phyloP scores from a whole-genome alignment of 768 basidiomycete species.

The Russula ochroleuca region DNA sequence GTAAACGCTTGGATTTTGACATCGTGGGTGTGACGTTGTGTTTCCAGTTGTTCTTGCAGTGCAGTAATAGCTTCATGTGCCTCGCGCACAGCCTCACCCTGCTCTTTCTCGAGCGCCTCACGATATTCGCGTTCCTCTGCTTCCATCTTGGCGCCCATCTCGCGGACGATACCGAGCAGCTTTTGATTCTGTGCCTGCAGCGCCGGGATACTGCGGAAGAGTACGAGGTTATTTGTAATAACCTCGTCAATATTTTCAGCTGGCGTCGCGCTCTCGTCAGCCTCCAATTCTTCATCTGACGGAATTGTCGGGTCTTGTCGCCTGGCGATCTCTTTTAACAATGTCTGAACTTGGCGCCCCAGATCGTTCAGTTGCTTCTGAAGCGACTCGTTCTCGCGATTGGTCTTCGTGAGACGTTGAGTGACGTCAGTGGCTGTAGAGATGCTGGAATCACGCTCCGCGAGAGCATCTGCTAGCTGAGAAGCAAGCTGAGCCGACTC shows the following conservation, averaged over 20 bases:
- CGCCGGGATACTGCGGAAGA: slow-evolving; percentile 72
- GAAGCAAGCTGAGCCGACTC: slow-evolving; percentile 78
- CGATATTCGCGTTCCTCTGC: slow-evolving; percentile 73
- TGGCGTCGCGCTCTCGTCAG: slow-evolving; percentile 42
- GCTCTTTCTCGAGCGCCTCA: slow-evolving; percentile 65
- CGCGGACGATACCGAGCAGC: slow-evolving; percentile 75
- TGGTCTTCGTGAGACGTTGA: slow-evolving; percentile 25
- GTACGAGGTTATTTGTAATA: slow-evolving; percentile 84
- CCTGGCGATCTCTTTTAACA: slow-evolving; percentile 77
- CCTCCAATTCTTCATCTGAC: slow-evolving; percentile 55
- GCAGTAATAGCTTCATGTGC: slow-evolving; percentile 84
- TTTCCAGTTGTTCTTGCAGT: slow-evolving; percentile 71
- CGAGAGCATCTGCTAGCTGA: slow-evolving; percentile 70
- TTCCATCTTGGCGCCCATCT: slow-evolving; percentile 83
- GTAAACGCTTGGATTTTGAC: slow-evolving; percentile 72
- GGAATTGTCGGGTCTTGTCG: slow-evolving; percentile 80
- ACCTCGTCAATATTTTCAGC: slow-evolving; percentile 66
- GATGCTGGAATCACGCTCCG: slow-evolving; percentile 67
- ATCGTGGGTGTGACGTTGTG: slow-evolving; percentile 67
- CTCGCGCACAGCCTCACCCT: slow-evolving; percentile 75
- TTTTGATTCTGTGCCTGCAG: slow-evolving; percentile 94
- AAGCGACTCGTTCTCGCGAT: slow-evolving; percentile 25
- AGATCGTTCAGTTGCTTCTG: slow-evolving; percentile 27
- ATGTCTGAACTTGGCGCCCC: slow-evolving; percentile 64
- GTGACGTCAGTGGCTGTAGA: slow-evolving; percentile 52